Evolutionary conservation across 768 basidiomycete genomes (phyloP).

Genomic region (Naematelia encephala): DNA sequence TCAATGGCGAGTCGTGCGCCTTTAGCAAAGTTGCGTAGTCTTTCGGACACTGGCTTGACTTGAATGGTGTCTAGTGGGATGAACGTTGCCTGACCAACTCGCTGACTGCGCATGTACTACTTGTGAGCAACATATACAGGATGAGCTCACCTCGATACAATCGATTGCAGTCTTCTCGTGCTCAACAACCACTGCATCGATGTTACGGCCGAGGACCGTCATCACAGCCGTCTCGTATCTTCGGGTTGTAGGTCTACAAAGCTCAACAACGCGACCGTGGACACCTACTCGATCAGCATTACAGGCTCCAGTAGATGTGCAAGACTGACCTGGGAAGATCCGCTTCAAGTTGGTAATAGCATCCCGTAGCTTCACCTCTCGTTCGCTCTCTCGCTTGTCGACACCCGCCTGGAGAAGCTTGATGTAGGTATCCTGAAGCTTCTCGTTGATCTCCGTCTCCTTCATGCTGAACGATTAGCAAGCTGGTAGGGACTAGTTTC

Average conservation of each 20-base stretch:
- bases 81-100: constrained; percentile 93
- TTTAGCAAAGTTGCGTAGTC: constrained; percentile 85
- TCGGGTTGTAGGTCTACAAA: constrained; percentile 87
- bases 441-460: constrained; percentile 88
- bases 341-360: constrained; percentile 76
- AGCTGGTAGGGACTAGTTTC: constrained; percentile 31
- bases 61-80: constrained; percentile 98
- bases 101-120: constrained; percentile 90
- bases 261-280: constrained; percentile 83
- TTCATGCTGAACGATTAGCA: constrained; percentile 61
- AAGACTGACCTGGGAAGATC: constrained; percentile 72
- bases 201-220: constrained; percentile 87
- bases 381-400: constrained; percentile 80
- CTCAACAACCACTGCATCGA: constrained; percentile 93
- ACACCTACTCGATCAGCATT: constrained; percentile 60
- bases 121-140: neutral
- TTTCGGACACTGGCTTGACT: constrained; percentile 88
- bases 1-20: constrained; percentile 82
- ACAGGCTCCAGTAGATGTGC: neutral
- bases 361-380: constrained; percentile 79
- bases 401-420: constrained; percentile 86
- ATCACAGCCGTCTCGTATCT: constrained; percentile 91
- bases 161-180: constrained; percentile 96
- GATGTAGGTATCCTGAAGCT: constrained; percentile 73
- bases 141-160: constrained; percentile 75